Evolutionary conservation across 1,139 yeast genomes (phyloP).

Genomic region (Pichia sp.): DNA sequence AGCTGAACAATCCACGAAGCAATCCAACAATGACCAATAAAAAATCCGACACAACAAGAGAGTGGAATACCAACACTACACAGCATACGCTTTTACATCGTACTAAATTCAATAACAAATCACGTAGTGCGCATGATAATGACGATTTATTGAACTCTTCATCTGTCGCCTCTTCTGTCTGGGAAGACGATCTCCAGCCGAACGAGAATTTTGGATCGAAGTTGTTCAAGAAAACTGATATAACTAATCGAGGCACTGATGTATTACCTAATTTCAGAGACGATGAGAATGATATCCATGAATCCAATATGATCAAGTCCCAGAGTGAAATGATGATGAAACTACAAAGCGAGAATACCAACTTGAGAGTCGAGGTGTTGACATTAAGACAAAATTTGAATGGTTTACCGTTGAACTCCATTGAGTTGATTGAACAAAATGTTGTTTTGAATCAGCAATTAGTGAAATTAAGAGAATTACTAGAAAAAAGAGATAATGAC

Average conservation of each 20-base stretch:
- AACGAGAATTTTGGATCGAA: conserved; percentile 2
- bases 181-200: conserved; percentile 7
- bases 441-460: conserved; percentile 27
- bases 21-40: background rate
- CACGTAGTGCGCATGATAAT: background rate
- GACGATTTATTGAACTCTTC: conserved; percentile 5
- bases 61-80: background rate
- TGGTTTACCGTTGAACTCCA: conserved; percentile 37
- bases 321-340: conserved; percentile 44
- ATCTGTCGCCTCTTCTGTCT: conserved; percentile 10
- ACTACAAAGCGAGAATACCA: conserved; percentile 53
- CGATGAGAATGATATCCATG: conserved; percentile 3
- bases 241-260: conserved; percentile 17
- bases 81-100: conserved; percentile 4
- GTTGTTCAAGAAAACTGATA: conserved; percentile 2
- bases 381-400: conserved; percentile 43
- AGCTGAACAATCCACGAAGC: background rate
- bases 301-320: conserved; percentile 37
- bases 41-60: too few relatives aligned
- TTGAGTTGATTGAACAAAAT: conserved; percentile 32
- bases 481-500: background rate
- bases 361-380: conserved; percentile 50
- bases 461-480: conserved; percentile 1
- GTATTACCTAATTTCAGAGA: conserved; percentile 23
- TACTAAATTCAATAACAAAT: background rate